A percentile compares a stretch with the other conserved stretches of the same genome.
These are phyloP conservation scores for Chenopodium suecicum DNA, from an alignment of 148 eudicot species.

Conservation along the genomic window DNA sequence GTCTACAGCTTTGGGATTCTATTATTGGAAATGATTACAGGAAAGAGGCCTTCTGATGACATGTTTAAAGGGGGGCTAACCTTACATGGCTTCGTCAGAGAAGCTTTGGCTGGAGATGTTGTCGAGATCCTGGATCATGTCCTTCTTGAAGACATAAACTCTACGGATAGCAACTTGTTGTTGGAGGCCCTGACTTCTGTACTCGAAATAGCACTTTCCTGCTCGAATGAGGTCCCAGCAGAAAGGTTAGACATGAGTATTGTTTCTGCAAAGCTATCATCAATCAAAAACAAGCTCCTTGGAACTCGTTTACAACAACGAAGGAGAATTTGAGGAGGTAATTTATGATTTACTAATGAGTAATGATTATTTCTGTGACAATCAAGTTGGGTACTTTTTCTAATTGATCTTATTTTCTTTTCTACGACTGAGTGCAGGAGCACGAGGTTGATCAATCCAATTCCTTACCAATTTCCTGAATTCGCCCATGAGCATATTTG, in stretches of 20 bases:
- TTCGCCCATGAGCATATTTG: too few relatives aligned
- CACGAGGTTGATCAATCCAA: too few relatives aligned
- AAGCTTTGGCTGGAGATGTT: not conserved
- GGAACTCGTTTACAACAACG: not conserved
- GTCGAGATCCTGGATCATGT: not conserved
- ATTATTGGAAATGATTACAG: not conserved
- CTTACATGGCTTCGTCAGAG: not conserved
- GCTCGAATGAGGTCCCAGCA: slow-evolving; percentile 1
- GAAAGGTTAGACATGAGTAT: slow-evolving; percentile 11
- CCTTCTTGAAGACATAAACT: not conserved
- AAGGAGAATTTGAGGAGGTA: not conserved
- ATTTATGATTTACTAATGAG: too few relatives aligned
- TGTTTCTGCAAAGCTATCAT: slow-evolving; percentile 11
- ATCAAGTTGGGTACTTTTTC: too few relatives aligned
- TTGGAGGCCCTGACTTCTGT: not conserved
- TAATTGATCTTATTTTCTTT: too few relatives aligned
- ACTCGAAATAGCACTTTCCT: slow-evolving; percentile 8
- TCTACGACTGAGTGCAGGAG: too few relatives aligned
- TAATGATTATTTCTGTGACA: too few relatives aligned
- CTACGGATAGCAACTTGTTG: too few relatives aligned
- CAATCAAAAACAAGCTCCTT: slow-evolving; percentile 4
- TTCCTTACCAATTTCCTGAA: too few relatives aligned
- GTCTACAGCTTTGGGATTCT: not conserved
- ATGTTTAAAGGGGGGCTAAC: not conserved
- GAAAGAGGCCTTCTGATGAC: not conserved